Evolutionary conservation across 257 asterid species (phyloP).

Genomic region (Salvia rosmarinus): DNA sequence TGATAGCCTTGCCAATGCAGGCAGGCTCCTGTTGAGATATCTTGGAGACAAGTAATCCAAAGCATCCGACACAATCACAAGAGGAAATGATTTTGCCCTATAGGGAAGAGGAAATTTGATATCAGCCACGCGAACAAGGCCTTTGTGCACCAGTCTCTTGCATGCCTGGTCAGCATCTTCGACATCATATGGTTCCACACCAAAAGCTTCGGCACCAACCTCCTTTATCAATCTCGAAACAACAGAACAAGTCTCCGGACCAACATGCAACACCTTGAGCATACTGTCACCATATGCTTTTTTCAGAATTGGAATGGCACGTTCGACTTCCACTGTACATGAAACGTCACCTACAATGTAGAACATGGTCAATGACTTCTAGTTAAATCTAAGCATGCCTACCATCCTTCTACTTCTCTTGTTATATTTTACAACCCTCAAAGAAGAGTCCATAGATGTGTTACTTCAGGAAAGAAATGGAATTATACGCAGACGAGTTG

Average conservation of each 20-base stretch:
- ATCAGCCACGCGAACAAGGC: slow-evolving; percentile 56
- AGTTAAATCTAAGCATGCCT: slow-evolving; percentile 1
- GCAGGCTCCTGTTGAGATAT: slow-evolving; percentile 56
- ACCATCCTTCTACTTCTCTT: background rate
- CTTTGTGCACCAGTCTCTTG: slow-evolving; percentile 53
- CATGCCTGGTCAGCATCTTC: slow-evolving; percentile 50
- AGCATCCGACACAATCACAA: slow-evolving; percentile 56
- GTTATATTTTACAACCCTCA: background rate
- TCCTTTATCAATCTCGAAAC: slow-evolving; percentile 47
- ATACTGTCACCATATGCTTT: slow-evolving; percentile 54
- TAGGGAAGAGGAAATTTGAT: slow-evolving; percentile 60
- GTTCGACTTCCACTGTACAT: slow-evolving; percentile 50
- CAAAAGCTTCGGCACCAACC: slow-evolving; percentile 56
- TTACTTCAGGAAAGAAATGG: background rate
- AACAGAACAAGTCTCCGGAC: slow-evolving; percentile 58
- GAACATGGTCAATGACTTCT: background rate
- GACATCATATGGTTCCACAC: slow-evolving; percentile 56
- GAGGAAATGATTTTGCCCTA: slow-evolving; percentile 53
- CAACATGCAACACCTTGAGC: slow-evolving; percentile 61
- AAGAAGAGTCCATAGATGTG: slow-evolving; percentile 9
- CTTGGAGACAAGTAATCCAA: slow-evolving; percentile 64
- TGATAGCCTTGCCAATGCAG: slow-evolving; percentile 56
- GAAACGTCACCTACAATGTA: slow-evolving; percentile 51
- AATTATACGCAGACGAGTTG: background rate
- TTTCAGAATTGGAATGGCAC: slow-evolving; percentile 50